Evolutionary conservation across 164 flowering plant genomes (phyloP).

Genomic region (Euptelea pleiosperma): DNA sequence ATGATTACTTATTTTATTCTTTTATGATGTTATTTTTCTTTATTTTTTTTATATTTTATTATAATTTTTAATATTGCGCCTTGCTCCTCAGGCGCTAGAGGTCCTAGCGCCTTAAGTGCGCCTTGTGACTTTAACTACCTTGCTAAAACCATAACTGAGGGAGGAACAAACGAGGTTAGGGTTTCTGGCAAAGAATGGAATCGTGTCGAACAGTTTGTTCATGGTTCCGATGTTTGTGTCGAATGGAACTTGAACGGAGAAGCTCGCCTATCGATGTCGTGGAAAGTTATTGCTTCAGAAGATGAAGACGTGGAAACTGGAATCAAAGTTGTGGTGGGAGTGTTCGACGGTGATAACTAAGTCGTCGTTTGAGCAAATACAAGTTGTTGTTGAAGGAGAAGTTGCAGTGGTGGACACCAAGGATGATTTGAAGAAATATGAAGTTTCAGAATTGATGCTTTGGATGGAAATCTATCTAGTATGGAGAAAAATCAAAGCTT

Average conservation of each 20-base stretch:
- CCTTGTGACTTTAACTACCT: too few species aligned
- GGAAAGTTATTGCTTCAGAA: not conserved
- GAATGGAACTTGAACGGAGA: not conserved
- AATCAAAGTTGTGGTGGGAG: not conserved
- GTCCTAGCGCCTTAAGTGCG: too few species aligned
- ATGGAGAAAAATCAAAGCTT: too few species aligned
- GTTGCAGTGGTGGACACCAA: not conserved
- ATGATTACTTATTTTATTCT: too few species aligned
- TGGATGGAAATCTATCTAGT: not conserved
- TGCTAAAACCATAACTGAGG: too few species aligned
- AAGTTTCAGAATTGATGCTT: not conserved
- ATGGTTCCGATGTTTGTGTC: not conserved
- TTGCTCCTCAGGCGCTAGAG: too few species aligned
- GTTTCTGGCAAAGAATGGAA: not conserved
- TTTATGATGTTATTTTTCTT: too few species aligned
- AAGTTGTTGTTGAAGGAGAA: too few species aligned
- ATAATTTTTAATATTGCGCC: too few species aligned
- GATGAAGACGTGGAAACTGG: not conserved
- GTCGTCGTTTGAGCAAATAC: too few species aligned
- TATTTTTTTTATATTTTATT: too few species aligned
- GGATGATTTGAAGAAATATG: not conserved
- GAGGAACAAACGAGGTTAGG: not conserved
- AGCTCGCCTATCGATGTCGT: not conserved
- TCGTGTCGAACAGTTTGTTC: not conserved
- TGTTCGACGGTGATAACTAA: not conserved